A percentile compares a stretch with the other conserved stretches of the same genome.
phyloP scores from a whole-genome alignment of 1,139 yeast species.

The Hansenula anomala region DNA sequence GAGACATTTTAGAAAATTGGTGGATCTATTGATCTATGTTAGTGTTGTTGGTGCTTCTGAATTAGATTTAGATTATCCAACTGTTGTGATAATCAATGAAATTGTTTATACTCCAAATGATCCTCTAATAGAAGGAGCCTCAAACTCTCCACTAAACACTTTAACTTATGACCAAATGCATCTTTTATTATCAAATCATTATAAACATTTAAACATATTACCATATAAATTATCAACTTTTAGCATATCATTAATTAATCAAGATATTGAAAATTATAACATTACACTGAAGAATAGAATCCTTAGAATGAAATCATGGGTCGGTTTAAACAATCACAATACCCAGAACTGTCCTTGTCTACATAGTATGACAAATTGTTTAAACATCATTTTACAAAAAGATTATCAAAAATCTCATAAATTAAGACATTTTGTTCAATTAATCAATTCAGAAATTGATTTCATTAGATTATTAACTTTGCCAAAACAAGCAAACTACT shows the following conservation, averaged over 20 bases:
- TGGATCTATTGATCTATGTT: conserved; percentile 11
- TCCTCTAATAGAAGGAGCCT: not conserved
- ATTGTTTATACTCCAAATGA: not conserved
- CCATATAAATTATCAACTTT: conserved; percentile 25
- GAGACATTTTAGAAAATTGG: conserved; percentile 10
- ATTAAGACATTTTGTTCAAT: conserved; percentile 23
- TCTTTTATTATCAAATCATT: conserved; percentile 20
- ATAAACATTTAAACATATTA: conserved; percentile 39
- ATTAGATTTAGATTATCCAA: conserved; percentile 21
- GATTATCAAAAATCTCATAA: conserved; percentile 13
- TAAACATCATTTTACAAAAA: conserved; percentile 22
- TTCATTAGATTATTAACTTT: conserved; percentile 29
- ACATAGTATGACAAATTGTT: conserved; percentile 27
- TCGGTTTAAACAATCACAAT: conserved; percentile 38
- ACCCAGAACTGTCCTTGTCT: conserved; percentile 21
- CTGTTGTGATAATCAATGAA: conserved; percentile 19
- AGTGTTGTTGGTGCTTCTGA: conserved; percentile 20
- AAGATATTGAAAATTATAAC: conserved; percentile 22
- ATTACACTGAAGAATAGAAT: conserved; percentile 37
- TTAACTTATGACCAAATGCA: conserved; percentile 8
- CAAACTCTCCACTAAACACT: conserved; percentile 8
- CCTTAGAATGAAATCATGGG: conserved; percentile 51
- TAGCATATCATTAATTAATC: conserved; percentile 17
- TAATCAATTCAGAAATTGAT: conserved; percentile 34
- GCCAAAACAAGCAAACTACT: conserved; percentile 19